Percentiles rank a stretch among this genome's conserved stretches.
Evolutionary conservation across 208 protist genomes (phyloP).

Genomic region (Acanthamoeba castellanii): DNA sequence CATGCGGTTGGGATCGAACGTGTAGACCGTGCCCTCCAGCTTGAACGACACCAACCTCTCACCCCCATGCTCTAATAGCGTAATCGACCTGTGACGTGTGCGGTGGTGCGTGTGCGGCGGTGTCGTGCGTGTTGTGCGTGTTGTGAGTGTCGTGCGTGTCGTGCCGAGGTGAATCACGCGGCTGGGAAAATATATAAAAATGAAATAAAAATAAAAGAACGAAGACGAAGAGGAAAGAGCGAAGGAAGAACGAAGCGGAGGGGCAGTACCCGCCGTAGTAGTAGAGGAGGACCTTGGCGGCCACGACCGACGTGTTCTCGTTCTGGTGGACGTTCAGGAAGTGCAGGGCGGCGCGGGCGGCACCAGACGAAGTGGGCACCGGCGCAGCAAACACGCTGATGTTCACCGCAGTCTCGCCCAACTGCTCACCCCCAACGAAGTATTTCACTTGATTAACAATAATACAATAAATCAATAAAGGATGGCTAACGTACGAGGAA

Average conservation of each 20-base stretch:
- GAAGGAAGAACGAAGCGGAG: neutral
- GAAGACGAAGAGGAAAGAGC: neutral
- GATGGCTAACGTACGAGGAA: neutral
- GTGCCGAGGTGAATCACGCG: too few relatives aligned
- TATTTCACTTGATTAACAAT: neutral
- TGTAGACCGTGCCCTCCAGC: slow-evolving; percentile 11
- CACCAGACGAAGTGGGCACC: neutral
- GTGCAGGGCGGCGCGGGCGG: neutral
- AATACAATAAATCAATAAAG: neutral
- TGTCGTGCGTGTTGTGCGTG: neutral
- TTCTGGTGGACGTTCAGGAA: slow-evolving; percentile 61
- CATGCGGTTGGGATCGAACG: slow-evolving; percentile 62
- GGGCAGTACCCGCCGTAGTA: neutral
- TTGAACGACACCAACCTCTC: slow-evolving; percentile 16
- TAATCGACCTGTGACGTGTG: slow-evolving; percentile 9
- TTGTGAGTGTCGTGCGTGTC: too few relatives aligned
- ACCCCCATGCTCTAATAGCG: slow-evolving; percentile 6
- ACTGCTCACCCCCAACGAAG: neutral
- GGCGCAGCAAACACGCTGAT: neutral
- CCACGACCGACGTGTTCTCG: slow-evolving; percentile 49
- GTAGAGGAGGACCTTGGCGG: slow-evolving; percentile 44
- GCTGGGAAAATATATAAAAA: too few relatives aligned
- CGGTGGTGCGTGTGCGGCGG: neutral
- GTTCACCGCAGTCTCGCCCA: slow-evolving; percentile 31
- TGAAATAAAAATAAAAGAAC: neutral